Base-by-base conservation (phyloP, 2,329 filamentous ascomycete species). In the Colletotrichum sp. region DNA sequence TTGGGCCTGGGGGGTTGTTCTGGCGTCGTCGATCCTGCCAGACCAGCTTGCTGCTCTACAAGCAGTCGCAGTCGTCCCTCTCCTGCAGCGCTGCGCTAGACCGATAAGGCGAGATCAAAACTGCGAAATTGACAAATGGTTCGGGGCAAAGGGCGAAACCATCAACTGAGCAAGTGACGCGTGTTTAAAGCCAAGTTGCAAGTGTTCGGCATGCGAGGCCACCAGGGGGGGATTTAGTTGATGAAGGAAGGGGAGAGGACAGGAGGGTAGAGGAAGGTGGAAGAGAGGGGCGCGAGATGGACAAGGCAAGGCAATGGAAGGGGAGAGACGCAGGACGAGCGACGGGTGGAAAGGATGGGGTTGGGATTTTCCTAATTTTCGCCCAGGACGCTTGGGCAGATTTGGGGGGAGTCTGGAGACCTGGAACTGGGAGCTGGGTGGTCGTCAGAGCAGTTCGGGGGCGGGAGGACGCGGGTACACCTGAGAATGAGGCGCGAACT, bases 351-450 rank as follows among this genome's bases (percentile, higher is more conserved):
- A 77, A 78, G 78, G 77, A 79, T 78, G 79, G 80, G 81, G 80
- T 78, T 80, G 80, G 80, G 75, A 77, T 79, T 79, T 79, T 79
- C 75, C 76, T 63, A 77, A 78, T 77, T 79, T 79, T 79, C 77
- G 78, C 60, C 70, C 75, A 74, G 69, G 68, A 77, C 76, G 76
- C 76, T 78, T 78, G 72, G 76, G 74, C 74, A 72, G 59, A 65
- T 72, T 72, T 75, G 68, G 76, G 65, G 72, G 60, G 55, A 71
- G 64, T 67, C 71, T 71, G 67, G 77, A 69, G 60, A 70, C 65
- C 73, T 77, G 70, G 70, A 71, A 72, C 57, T 39, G 57, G 28
- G 49, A 64, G 59, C 66, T 55, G 74, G 70, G 44, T 52, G 49
- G 18, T 60, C 28, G 39, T 52, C 32, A 39, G 67, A 68, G 71